Conservation (phyloP, 352 stramenopile species). For the Phytophthora chlamydospora region DNA sequence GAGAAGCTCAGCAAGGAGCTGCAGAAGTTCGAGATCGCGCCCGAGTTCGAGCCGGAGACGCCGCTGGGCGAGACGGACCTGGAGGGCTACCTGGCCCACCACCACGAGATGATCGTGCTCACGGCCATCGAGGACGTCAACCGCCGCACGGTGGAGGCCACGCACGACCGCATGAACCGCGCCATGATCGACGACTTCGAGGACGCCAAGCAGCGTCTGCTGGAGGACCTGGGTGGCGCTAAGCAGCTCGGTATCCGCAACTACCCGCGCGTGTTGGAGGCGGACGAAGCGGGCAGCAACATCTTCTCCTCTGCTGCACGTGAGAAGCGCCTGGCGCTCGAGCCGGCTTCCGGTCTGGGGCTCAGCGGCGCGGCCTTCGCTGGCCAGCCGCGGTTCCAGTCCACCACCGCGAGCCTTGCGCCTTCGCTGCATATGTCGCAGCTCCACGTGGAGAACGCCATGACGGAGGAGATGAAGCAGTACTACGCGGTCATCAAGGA, state of each 20-base stretch:
- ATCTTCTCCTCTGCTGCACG: constrained; percentile 53
- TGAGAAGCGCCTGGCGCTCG: constrained; percentile 40
- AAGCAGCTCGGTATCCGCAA: constrained; percentile 75
- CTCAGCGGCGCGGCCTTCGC: constrained; percentile 57
- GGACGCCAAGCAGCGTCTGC: constrained; percentile 68
- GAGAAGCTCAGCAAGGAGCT: constrained; percentile 89
- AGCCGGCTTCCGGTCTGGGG: constrained; percentile 42
- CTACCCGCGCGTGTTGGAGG: constrained; percentile 66
- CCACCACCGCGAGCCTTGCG: constrained; percentile 32
- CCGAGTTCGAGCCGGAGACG: constrained; percentile 80
- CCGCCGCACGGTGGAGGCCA: constrained; percentile 76
- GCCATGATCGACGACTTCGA: constrained; percentile 90
- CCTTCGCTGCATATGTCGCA: constrained; percentile 69
- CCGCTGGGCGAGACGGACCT: constrained; percentile 87
- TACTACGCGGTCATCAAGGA: constrained; percentile 77
- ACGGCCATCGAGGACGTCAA: constrained; percentile 91
- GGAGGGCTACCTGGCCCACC: constrained; percentile 87
- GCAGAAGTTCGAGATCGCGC: constrained; percentile 76
- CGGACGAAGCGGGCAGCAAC: constrained; percentile 42
- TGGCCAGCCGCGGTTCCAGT: constrained; percentile 60
- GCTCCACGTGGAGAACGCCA: constrained; percentile 61
- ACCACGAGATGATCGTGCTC: constrained; percentile 93
- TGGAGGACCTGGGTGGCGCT: constrained; percentile 71
- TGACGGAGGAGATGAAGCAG: constrained; percentile 88
- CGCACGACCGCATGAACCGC: constrained; percentile 86